These are phyloP conservation scores for Astrothelium macrocarpum DNA, from an alignment of 495 filamentous ascomycete species.

Conservation along the genomic window DNA sequence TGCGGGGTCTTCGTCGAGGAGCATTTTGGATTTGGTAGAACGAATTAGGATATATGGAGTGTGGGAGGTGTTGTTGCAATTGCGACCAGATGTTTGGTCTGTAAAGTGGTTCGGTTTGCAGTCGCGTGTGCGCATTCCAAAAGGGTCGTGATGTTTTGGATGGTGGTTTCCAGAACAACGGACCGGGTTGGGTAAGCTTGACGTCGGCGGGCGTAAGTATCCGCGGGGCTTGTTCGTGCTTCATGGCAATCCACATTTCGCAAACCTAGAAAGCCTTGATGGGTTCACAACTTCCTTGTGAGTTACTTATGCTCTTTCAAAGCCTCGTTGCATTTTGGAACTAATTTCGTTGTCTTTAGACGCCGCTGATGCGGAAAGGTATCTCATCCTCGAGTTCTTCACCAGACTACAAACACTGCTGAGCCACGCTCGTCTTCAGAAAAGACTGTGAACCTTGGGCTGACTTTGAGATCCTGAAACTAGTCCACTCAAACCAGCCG, in stretches of 20 bases:
- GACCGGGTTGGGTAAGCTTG: not conserved
- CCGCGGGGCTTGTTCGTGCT: not conserved
- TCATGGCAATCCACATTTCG: not conserved
- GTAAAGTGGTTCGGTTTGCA: not conserved
- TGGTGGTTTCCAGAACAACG: not conserved
- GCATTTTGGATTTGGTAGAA: too few species aligned
- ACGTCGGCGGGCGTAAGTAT: not conserved
- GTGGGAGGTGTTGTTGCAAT: too few species aligned
- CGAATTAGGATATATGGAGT: too few species aligned
- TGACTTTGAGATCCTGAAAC: constrained; percentile 12
- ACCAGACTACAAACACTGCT: not conserved
- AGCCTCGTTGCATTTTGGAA: not conserved
- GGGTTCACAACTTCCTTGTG: constrained; percentile 2
- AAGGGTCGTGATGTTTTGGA: not conserved
- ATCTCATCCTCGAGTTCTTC: constrained; percentile 18
- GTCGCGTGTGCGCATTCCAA: not conserved
- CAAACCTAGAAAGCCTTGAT: not conserved
- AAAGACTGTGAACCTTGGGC: constrained; percentile 12
- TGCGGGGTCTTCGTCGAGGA: constrained; percentile 92
- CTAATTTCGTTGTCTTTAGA: constrained; percentile 45
- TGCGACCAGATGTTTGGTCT: not conserved
- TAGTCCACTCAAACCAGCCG: constrained; percentile 78
- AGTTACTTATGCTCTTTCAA: not conserved
- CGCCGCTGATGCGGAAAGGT: constrained; percentile 96
- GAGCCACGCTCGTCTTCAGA: not conserved